phyloP scores from a whole-genome alignment of 2,329 filamentous ascomycete genomes.

The Dichotomopilus funicola region DNA sequence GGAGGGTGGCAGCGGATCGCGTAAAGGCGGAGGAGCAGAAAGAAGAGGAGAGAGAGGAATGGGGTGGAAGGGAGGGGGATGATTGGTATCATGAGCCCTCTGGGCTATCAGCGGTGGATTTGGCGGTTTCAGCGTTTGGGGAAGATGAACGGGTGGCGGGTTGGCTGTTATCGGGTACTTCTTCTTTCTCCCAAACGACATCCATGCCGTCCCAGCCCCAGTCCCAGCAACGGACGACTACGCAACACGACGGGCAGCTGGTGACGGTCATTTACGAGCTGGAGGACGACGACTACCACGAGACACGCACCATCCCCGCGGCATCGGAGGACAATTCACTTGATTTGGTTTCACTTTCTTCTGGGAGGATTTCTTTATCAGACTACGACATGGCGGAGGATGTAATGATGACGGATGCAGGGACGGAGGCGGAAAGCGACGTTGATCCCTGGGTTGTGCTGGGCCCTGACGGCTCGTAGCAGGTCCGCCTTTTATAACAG shows the following conservation, averaged over 20 bases:
- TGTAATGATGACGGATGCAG: neutral
- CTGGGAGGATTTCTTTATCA: neutral
- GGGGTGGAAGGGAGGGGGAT: neutral
- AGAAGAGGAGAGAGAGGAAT: too few relatives aligned
- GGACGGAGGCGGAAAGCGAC: constrained; percentile 14
- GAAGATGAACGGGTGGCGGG: constrained; percentile 35
- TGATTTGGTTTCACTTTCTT: constrained; percentile 3
- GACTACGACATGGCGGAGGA: neutral
- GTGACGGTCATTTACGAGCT: constrained; percentile 38
- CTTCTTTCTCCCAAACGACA: neutral
- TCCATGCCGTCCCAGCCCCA: too few relatives aligned
- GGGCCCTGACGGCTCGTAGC: constrained; percentile 40
- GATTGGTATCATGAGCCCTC: constrained; percentile 18
- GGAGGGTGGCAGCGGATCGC: constrained; percentile 20
- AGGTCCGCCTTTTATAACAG: constrained; percentile 31
- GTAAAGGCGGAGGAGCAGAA: too few relatives aligned
- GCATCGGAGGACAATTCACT: constrained; percentile 17
- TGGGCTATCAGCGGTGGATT: constrained; percentile 27
- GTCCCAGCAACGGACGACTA: neutral
- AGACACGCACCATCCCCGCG: constrained; percentile 22
- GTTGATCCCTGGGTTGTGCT: constrained; percentile 38
- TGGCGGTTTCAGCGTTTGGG: constrained; percentile 39
- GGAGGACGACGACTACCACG: constrained; percentile 13
- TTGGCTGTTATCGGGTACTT: constrained; percentile 27
- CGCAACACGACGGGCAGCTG: constrained; percentile 22